These are phyloP conservation scores for Psidium guajava DNA, from an alignment of 345 rosid species.

Conservation along the genomic window DNA sequence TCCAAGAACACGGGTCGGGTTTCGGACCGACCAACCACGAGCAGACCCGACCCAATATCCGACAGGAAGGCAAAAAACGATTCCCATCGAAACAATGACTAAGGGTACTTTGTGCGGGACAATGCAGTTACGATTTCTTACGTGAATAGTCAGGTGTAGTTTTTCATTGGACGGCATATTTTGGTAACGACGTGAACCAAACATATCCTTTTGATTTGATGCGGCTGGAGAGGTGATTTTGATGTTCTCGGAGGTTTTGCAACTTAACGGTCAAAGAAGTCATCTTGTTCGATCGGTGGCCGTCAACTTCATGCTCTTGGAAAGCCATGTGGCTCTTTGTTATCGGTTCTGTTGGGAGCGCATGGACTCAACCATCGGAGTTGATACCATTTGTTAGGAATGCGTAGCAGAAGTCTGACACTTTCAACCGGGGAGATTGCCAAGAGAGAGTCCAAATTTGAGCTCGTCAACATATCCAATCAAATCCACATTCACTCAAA, in stretches of 20 bases:
- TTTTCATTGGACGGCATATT: background rate
- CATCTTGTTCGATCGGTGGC: background rate
- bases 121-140: background rate
- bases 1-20: background rate
- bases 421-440: too few relatives aligned
- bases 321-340: background rate
- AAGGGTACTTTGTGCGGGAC: background rate
- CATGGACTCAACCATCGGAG: too few relatives aligned
- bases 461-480: too few relatives aligned
- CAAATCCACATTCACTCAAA: too few relatives aligned
- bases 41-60: background rate
- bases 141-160: too few relatives aligned
- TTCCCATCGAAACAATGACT: background rate
- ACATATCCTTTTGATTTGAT: background rate
- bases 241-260: background rate
- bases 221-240: background rate
- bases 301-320: background rate
- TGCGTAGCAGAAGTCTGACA: too few relatives aligned
- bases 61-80: background rate
- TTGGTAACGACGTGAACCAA: background rate
- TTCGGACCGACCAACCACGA: background rate
- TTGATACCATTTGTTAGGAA: too few relatives aligned
- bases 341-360: background rate
- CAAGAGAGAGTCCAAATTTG: too few relatives aligned
- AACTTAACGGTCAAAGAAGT: accelerated